Evolutionary conservation across 331 rosid genomes (phyloP).

Genomic region (Phaseolus coccineus): DNA sequence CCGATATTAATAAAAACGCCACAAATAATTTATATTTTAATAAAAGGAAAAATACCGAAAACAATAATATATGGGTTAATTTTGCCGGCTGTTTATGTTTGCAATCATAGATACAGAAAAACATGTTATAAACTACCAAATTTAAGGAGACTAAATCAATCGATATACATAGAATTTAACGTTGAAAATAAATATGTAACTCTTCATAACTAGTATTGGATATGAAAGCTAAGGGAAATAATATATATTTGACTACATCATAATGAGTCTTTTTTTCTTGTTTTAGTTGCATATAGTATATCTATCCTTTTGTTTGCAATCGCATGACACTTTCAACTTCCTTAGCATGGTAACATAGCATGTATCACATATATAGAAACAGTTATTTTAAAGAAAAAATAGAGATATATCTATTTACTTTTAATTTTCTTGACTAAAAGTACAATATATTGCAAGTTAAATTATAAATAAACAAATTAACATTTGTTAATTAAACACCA

Average conservation of each 20-base stretch:
- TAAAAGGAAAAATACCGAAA: background rate
- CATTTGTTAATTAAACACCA: too few relatives aligned
- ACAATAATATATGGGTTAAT: background rate
- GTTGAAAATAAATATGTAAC: background rate
- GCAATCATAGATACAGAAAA: background rate
- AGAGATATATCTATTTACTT: background rate
- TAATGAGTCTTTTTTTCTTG: background rate
- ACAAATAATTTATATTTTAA: background rate
- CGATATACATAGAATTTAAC: background rate
- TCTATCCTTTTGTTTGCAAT: background rate
- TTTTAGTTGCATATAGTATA: background rate
- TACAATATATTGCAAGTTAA: too few relatives aligned
- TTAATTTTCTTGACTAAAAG: too few relatives aligned
- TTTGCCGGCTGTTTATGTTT: conserved; percentile 2
- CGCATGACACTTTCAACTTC: conserved; percentile 13
- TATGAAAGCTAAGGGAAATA: background rate
- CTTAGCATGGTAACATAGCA: conserved; percentile 40
- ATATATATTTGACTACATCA: background rate
- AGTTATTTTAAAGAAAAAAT: background rate
- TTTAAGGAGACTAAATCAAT: conserved; percentile 7
- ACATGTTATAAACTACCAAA: background rate
- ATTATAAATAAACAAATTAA: too few relatives aligned
- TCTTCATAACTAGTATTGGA: background rate
- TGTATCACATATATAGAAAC: background rate
- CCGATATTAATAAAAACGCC: background rate